A percentile compares a stretch with the other conserved stretches of the same genome.
These are phyloP conservation scores for Asterochloris erici DNA, from an alignment of 139 green algal species.

Conservation along the genomic window DNA sequence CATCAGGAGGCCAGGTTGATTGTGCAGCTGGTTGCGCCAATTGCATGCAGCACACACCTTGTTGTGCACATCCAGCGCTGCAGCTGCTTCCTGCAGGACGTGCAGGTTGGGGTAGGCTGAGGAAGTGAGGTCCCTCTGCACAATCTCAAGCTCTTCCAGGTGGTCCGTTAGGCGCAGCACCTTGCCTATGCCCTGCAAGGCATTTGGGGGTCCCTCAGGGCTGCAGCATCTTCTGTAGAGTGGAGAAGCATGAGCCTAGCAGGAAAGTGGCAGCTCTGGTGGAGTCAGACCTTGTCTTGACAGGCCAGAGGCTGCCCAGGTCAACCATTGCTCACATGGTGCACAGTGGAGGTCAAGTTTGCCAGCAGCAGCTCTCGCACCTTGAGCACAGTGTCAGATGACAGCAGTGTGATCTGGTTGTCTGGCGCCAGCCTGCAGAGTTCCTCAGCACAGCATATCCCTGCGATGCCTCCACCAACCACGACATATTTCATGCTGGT, in stretches of 20 bases:
- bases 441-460: constrained; percentile 74
- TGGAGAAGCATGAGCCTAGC: no score
- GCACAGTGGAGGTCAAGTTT: no score
- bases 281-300: neutral
- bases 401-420: constrained; percentile 48
- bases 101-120: constrained; percentile 41
- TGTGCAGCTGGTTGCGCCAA: no score
- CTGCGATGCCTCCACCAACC: constrained; percentile 75
- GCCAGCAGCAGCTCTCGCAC: constrained; percentile 3
- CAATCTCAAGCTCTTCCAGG: constrained; percentile 56
- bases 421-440: constrained; percentile 46
- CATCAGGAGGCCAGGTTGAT: no score
- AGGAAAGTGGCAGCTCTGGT: neutral
- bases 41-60: no score
- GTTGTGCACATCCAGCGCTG: constrained; percentile 29
- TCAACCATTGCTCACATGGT: no score
- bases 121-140: constrained; percentile 38
- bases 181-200: constrained; percentile 46
- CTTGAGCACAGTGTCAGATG: constrained; percentile 55
- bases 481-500: constrained; percentile 43
- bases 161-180: constrained; percentile 44
- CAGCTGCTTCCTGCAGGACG: constrained; percentile 38
- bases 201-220: neutral
- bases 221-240: neutral
- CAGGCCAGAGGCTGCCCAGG: neutral